Percentiles rank a stretch among this genome's conserved stretches.
phyloP scores from a whole-genome alignment of 139 green algal species.

The Tetratostichococcus sp. region DNA sequence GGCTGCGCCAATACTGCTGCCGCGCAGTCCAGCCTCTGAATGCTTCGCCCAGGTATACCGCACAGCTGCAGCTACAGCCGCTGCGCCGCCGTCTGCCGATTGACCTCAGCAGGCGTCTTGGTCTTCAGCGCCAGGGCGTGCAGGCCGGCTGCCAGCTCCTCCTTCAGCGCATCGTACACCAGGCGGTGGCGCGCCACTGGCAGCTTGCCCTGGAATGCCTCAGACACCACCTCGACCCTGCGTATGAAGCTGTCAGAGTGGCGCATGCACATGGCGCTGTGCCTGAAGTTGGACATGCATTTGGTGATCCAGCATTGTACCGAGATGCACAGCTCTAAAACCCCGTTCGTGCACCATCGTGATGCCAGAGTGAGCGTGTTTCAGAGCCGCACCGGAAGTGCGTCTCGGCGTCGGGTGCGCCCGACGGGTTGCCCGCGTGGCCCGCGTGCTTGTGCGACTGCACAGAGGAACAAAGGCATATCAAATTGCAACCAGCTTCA shows the following conservation, averaged over 20 bases:
- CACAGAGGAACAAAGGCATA: too few species aligned
- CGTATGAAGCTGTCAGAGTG: background rate
- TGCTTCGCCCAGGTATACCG: too few species aligned
- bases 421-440: conserved; percentile 48
- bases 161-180: conserved; percentile 46
- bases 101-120: conserved; percentile 17
- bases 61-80: background rate
- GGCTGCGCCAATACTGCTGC: too few species aligned
- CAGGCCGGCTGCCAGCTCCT: conserved; percentile 40
- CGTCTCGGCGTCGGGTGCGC: conserved; percentile 52
- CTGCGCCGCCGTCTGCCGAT: too few species aligned
- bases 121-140: conserved; percentile 50
- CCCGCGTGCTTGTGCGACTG: conserved; percentile 47
- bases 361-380: too few species aligned
- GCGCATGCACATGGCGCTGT: too few species aligned
- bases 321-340: too few species aligned
- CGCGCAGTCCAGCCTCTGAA: too few species aligned
- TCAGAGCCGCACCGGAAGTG: conserved; percentile 43
- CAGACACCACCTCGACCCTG: conserved; percentile 43
- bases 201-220: conserved; percentile 38
- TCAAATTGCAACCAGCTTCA: too few species aligned
- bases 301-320: too few species aligned
- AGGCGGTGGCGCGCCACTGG: conserved; percentile 43
- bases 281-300: too few species aligned
- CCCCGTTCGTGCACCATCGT: too few species aligned